Percentiles rank a stretch among this genome's conserved stretches.
Conservation (phyloP, 768 basidiomycete species). For the Amanita rubescens region DNA sequence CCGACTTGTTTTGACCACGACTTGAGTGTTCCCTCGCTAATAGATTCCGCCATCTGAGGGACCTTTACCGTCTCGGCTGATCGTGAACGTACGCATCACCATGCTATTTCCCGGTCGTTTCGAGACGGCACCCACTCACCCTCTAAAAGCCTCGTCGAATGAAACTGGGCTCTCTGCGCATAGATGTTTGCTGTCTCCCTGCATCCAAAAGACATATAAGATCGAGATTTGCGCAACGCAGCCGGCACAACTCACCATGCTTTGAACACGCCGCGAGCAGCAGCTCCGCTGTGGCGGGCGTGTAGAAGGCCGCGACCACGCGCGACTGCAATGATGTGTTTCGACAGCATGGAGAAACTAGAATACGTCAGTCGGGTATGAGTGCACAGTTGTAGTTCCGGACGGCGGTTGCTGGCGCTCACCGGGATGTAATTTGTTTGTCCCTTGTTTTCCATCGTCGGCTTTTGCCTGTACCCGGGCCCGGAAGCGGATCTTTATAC, state of each 20-base stretch:
- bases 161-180: conserved; percentile 54
- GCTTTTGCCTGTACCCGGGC: too few species aligned
- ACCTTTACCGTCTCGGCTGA: conserved; percentile 87
- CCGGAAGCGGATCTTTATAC: too few species aligned
- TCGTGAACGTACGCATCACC: background rate
- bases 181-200: conserved; percentile 43
- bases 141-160: conserved; percentile 61
- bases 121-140: conserved; percentile 34
- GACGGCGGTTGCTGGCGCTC: background rate
- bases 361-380: background rate
- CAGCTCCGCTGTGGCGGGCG: conserved; percentile 24
- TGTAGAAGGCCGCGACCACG: conserved; percentile 48
- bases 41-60: conserved; percentile 97
- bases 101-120: background rate
- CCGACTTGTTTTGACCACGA: conserved; percentile 92
- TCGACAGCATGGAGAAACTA: conserved; percentile 53
- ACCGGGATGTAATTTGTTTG: conserved; percentile 8
- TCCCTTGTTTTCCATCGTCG: background rate
- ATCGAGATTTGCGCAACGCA: conserved; percentile 4
- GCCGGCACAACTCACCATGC: conserved; percentile 35
- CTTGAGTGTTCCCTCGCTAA: conserved; percentile 95
- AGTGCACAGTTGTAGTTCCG: background rate
- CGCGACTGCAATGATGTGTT: conserved; percentile 59
- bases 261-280: conserved; percentile 30
- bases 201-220: conserved; percentile 5